These are phyloP conservation scores for Cardiospermum halicacabum DNA, from an alignment of 345 rosid species.

Conservation along the genomic window DNA sequence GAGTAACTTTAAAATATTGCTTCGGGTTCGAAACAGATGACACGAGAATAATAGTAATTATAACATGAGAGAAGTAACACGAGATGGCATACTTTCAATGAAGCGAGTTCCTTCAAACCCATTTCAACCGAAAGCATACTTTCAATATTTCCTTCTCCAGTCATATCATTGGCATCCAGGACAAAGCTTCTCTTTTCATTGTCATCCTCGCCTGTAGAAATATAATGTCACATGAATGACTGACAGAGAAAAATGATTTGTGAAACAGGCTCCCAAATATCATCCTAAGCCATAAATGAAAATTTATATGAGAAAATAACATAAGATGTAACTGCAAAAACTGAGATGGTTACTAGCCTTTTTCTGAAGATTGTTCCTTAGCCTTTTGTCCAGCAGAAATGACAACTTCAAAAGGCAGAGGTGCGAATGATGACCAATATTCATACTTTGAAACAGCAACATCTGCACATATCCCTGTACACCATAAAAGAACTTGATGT, in stretches of 20 bases:
- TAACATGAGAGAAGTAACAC: neutral
- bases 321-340: neutral
- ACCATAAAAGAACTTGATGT: conserved; percentile 20
- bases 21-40: neutral
- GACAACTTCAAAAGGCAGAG: conserved; percentile 96
- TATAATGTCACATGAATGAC: conserved; percentile 5
- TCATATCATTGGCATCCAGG: conserved; percentile 82
- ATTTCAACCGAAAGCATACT: conserved; percentile 99
- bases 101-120: conserved; percentile 92
- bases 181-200: conserved; percentile 61
- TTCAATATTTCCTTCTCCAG: conserved; percentile 96
- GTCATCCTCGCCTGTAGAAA: conserved; percentile 52
- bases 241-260: neutral
- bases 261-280: neutral
- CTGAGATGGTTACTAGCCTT: conserved; percentile 46
- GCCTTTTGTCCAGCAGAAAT: conserved; percentile 98
- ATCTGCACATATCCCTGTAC: conserved; percentile 88
- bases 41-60: neutral
- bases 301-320: neutral
- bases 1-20: neutral
- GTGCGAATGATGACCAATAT: conserved; percentile 98
- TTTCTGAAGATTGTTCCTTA: conserved; percentile 71
- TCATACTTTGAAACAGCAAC: conserved; percentile 81
- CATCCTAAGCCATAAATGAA: neutral
- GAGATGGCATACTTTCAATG: conserved; percentile 56